Conservation (phyloP, 1,284 basidiomycete species). For the Sphagnurus paluster region DNA sequence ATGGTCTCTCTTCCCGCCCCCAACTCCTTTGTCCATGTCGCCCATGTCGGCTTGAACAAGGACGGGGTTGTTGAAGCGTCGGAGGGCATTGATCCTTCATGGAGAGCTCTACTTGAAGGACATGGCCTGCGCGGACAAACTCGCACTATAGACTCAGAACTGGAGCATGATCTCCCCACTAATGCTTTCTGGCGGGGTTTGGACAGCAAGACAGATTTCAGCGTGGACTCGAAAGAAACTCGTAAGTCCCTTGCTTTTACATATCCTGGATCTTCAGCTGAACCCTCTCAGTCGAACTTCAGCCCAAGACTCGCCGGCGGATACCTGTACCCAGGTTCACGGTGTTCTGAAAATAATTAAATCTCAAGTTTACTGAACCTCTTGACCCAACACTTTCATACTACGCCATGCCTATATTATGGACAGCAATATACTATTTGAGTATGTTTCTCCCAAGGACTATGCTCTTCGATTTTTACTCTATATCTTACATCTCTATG, state of each 20-base stretch:
- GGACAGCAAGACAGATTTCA: not conserved
- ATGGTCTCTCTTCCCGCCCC: slow-evolving; percentile 76
- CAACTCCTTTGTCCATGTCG: slow-evolving; percentile 83
- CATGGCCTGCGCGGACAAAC: slow-evolving; percentile 6
- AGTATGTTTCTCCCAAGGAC: too few relatives aligned
- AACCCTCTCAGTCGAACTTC: slow-evolving; percentile 1
- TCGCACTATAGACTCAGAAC: slow-evolving; percentile 1
- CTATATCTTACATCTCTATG: too few relatives aligned
- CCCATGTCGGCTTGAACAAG: slow-evolving; percentile 81
- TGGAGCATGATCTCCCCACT: slow-evolving; percentile 4
- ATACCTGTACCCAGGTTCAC: slow-evolving; percentile 16
- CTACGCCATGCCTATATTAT: not conserved
- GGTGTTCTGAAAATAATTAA: slow-evolving; percentile 6
- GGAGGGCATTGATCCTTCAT: slow-evolving; percentile 75
- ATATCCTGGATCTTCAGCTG: not conserved
- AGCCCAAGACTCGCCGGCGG: slow-evolving; percentile 13
- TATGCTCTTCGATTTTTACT: too few relatives aligned
- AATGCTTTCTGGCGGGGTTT: slow-evolving; percentile 10
- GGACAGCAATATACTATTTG: not conserved
- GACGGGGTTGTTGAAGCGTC: slow-evolving; percentile 71
- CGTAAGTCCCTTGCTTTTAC: not conserved
- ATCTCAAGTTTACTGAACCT: too few relatives aligned
- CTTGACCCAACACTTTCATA: not conserved
- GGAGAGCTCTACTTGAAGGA: slow-evolving; percentile 46
- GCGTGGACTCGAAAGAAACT: slow-evolving; percentile 1